phyloP scores from a whole-genome alignment of 148 eudicot species.

The Rhododendron ferrugineum region DNA sequence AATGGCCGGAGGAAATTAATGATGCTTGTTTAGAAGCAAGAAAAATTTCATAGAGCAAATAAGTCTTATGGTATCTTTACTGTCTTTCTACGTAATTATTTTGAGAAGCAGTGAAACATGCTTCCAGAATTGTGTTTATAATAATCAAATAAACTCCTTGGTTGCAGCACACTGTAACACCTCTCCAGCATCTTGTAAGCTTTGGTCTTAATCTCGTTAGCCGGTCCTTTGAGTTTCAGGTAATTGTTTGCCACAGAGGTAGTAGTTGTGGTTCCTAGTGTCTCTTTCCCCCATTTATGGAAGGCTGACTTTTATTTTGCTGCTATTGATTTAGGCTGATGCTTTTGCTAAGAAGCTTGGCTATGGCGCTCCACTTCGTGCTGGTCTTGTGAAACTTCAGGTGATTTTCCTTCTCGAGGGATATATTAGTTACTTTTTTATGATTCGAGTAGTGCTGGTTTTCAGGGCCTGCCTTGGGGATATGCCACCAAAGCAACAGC shows the following conservation, averaged over 20 bases:
- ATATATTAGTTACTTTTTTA: not conserved
- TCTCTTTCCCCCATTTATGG: not conserved
- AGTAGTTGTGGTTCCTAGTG: not conserved
- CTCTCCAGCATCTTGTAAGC: constrained; percentile 91
- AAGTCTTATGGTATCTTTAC: not conserved
- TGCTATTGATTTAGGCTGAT: constrained; percentile 61
- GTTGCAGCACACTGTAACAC: constrained; percentile 92
- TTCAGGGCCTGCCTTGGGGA: not conserved
- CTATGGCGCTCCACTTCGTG: constrained; percentile 66
- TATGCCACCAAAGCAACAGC: not conserved
- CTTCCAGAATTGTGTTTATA: not conserved
- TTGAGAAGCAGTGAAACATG: not conserved
- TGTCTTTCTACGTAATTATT: not conserved
- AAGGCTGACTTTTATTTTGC: not conserved
- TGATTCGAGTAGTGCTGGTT: not conserved
- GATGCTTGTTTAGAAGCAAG: not conserved
- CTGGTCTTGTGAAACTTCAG: constrained; percentile 94
- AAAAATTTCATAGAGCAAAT: not conserved
- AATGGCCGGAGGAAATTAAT: not conserved
- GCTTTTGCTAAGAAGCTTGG: constrained; percentile 96
- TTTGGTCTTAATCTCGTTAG: constrained; percentile 90
- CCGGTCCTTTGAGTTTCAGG: constrained; percentile 98
- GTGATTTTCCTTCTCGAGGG: constrained; percentile 22
- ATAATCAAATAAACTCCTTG: not conserved
- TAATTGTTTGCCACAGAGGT: constrained; percentile 19